Base-by-base conservation (phyloP, 805 yeast genomes). In the Candida taoyuanica region DNA sequence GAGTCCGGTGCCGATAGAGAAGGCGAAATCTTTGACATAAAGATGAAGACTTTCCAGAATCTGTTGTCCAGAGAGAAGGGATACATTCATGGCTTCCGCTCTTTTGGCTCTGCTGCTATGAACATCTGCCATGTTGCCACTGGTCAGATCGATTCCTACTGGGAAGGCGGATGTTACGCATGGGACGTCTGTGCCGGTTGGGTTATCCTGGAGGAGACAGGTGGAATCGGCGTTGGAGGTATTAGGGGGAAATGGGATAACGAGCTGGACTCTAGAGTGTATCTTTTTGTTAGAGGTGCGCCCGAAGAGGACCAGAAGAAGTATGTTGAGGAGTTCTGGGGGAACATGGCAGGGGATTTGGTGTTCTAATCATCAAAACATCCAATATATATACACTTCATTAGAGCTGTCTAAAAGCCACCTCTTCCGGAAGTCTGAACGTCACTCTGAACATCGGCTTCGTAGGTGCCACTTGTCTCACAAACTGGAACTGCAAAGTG, bases 401-500 rank as follows among this genome's bases (percentile, higher is more conserved):
- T 21, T 21, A 38, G 11, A 31, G 26, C 13, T 25, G 25, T 46
- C 58, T 56, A 37, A 79, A 80, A 7, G 84, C 86, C 37, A 81
- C 78, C 41, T 71, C 76, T 48, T 68, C 70, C 0, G 95, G 94
- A 23, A 93, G 68, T 52, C 61, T 60, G 61, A 89, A 89, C 6
- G 88, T 69, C 4, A 87, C 84, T 62, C 97, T 87, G 58, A 76
- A 89, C 98, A 93, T 93, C 24, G 91, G 91, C 56, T 93, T 93
- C 5, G 97, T 86, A 4, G 98, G 98, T 1, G 98, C 91, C 7
- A 93, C 98, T 58, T 80, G 81, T 56, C 99, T 77, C 8, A 93
- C 98, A 47, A 82, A 65, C 54, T 91, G 98, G 62, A 91, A 84
- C 0, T 62, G 54, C 27, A 84, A 61, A 0, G 64, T 56, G 4